Evolutionary conservation across 2,329 filamentous ascomycete genomes (phyloP).

Genomic region (Xylaria digitata): DNA sequence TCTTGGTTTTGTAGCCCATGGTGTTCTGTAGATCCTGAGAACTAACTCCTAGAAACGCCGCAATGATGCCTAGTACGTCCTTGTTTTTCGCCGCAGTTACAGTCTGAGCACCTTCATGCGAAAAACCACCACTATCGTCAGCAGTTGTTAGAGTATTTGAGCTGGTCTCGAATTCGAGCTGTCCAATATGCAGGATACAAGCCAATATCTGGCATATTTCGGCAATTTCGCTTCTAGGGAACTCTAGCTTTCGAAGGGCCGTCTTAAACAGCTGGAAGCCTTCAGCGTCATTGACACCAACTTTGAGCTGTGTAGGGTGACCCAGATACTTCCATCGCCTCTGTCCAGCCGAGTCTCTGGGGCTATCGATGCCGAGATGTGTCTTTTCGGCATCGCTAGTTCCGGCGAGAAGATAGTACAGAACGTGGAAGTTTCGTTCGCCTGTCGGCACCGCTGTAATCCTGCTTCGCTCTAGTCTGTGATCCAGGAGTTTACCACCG

Average conservation of each 20-base stretch:
- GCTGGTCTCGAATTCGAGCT: constrained; percentile 90
- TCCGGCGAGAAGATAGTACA: constrained; percentile 95
- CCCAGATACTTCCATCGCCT: constrained; percentile 97
- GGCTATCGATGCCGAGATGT: constrained; percentile 74
- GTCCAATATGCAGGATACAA: constrained; percentile 94
- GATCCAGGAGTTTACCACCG: constrained; percentile 93
- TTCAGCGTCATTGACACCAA: constrained; percentile 94
- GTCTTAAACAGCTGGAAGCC: constrained; percentile 99
- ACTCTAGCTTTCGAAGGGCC: constrained; percentile 91
- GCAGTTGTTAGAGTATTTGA: constrained; percentile 81
- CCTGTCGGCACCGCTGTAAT: constrained; percentile 93
- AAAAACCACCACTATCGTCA: constrained; percentile 96
- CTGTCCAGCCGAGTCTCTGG: constrained; percentile 59
- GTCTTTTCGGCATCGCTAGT: constrained; percentile 90
- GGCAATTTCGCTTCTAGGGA: constrained; percentile 91
- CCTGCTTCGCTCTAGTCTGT: constrained; percentile 89
- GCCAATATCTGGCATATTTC: constrained; percentile 97
- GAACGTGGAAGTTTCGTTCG: constrained; percentile 93
- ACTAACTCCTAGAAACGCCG: constrained; percentile 92
- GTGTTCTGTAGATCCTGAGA: constrained; percentile 85
- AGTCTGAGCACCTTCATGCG: constrained; percentile 89
- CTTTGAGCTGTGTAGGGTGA: constrained; percentile 95
- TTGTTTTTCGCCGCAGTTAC: constrained; percentile 93
- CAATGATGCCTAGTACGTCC: constrained; percentile 84
- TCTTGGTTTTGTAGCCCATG: constrained; percentile 95